Percentiles rank a stretch among this genome's conserved stretches.
phyloP scores from a whole-genome alignment of 2,329 filamentous ascomycete genomes.

The Cordyceps cateniannulata region DNA sequence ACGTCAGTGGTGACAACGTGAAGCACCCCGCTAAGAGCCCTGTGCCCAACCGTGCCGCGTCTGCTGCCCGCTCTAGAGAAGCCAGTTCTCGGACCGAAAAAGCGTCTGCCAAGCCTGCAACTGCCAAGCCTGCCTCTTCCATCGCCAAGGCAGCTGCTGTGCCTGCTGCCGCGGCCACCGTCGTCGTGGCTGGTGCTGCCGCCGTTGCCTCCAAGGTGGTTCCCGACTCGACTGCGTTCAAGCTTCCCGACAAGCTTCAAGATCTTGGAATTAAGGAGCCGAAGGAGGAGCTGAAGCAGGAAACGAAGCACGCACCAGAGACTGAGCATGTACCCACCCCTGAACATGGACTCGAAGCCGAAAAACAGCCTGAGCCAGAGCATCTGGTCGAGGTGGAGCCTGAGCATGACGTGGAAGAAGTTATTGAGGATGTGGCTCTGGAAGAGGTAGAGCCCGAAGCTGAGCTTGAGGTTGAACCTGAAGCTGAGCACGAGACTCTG shows the following conservation, averaged over 20 bases:
- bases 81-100: conserved; percentile 2
- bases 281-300: not conserved
- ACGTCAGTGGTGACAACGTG: not conserved
- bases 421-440: not conserved
- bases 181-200: not conserved
- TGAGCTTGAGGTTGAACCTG: conserved; percentile 6
- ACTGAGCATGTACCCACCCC: not conserved
- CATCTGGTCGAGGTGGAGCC: not conserved
- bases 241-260: conserved; percentile 7
- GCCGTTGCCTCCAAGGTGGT: not conserved
- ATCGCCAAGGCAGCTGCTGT: not conserved
- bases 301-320: not conserved
- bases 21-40: conserved; percentile 20
- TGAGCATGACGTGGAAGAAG: conserved; percentile 10
- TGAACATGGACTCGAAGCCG: not conserved
- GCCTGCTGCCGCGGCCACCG: not conserved
- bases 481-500: conserved; percentile 3
- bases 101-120: not conserved
- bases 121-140: not conserved
- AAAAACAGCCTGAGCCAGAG: conserved; percentile 5
- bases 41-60: conserved; percentile 8
- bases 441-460: not conserved
- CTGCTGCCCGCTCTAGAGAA: conserved; percentile 4
- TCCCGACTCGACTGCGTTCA: not conserved
- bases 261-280: not conserved